Conservation (phyloP, 2,329 filamentous ascomycete species). For the Talaromyces amestolkiae region DNA sequence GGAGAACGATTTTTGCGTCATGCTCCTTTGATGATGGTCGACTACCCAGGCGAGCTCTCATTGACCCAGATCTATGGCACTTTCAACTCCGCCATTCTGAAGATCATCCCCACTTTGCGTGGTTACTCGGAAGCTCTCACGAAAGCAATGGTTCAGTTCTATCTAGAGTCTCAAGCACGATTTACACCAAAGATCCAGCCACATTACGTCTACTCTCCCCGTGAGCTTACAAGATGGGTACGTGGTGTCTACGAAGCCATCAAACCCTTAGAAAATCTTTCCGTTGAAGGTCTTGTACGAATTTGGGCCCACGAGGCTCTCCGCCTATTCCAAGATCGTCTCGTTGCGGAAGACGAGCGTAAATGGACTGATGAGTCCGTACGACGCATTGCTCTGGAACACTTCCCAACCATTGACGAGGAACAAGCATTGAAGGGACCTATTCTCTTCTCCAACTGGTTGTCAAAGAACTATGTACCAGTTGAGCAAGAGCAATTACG, state of each 20-base stretch:
- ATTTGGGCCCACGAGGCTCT: constrained; percentile 99
- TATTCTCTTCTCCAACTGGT: constrained; percentile 98
- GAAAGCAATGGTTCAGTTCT: constrained; percentile 96
- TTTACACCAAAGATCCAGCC: constrained; percentile 97
- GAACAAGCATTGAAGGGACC: constrained; percentile 83
- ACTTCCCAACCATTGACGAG: constrained; percentile 95
- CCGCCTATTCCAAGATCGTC: constrained; percentile 92
- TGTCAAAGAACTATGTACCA: constrained; percentile 97
- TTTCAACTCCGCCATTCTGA: constrained; percentile 93
- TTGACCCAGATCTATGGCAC: constrained; percentile 97
- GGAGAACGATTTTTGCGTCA: constrained; percentile 92
- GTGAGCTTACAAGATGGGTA: constrained; percentile 97
- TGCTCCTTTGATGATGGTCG: constrained; percentile 98
- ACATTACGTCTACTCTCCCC: constrained; percentile 98
- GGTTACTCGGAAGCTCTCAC: constrained; percentile 93
- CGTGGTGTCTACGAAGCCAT: constrained; percentile 97
- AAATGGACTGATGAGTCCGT: constrained; percentile 92
- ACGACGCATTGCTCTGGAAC: constrained; percentile 78
- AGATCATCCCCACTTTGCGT: constrained; percentile 91
- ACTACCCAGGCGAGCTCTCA: constrained; percentile 94
- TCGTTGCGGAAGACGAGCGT: constrained; percentile 90
- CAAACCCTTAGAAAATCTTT: constrained; percentile 79
- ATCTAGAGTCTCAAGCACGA: constrained; percentile 85
- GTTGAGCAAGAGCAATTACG: constrained; percentile 92
- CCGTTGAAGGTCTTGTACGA: constrained; percentile 85